phyloP scores from a whole-genome alignment of 2,329 filamentous ascomycete species.

The Chrysoporthe puriensis region DNA sequence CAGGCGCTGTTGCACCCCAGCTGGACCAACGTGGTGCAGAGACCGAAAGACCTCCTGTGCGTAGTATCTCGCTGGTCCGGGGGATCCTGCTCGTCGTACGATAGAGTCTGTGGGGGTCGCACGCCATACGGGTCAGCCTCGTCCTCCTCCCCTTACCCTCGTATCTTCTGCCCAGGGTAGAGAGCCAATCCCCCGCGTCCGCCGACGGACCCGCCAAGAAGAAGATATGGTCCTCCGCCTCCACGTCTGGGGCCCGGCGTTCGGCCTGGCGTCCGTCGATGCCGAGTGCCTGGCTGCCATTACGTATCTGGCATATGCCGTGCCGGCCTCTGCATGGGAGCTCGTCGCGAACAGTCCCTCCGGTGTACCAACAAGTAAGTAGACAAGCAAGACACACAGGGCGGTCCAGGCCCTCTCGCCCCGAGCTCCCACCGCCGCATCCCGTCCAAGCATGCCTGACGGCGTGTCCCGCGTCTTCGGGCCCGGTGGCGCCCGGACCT shows the following conservation, averaged over 20 bases:
- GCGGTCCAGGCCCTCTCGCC: neutral
- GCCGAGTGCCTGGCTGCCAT: slow-evolving; percentile 86
- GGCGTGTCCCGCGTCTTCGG: too few species aligned
- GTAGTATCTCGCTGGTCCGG: neutral
- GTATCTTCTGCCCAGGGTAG: neutral
- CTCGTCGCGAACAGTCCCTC: slow-evolving; percentile 74
- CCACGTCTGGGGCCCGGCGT: slow-evolving; percentile 88
- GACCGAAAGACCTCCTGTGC: neutral
- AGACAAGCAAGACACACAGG: neutral
- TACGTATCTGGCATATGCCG: slow-evolving; percentile 70
- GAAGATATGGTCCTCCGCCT: slow-evolving; percentile 64
- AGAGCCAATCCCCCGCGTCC: neutral
- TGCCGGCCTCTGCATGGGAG: slow-evolving; percentile 64
- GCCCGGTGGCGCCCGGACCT: too few species aligned
- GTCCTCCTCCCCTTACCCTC: neutral
- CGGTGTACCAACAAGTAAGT: slow-evolving; percentile 71
- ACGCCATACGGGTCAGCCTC: slow-evolving; percentile 3
- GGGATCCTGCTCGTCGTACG: neutral
- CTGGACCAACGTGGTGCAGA: neutral
- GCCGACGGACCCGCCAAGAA: neutral
- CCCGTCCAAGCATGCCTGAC: too few species aligned
- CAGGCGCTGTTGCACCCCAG: too few species aligned
- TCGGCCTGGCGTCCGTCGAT: slow-evolving; percentile 87
- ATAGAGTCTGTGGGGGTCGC: slow-evolving; percentile 3
- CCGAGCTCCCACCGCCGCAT: neutral